These are phyloP conservation scores for Byssochlamys sp. DNA, from an alignment of 2,329 filamentous ascomycete species.

Conservation along the genomic window DNA sequence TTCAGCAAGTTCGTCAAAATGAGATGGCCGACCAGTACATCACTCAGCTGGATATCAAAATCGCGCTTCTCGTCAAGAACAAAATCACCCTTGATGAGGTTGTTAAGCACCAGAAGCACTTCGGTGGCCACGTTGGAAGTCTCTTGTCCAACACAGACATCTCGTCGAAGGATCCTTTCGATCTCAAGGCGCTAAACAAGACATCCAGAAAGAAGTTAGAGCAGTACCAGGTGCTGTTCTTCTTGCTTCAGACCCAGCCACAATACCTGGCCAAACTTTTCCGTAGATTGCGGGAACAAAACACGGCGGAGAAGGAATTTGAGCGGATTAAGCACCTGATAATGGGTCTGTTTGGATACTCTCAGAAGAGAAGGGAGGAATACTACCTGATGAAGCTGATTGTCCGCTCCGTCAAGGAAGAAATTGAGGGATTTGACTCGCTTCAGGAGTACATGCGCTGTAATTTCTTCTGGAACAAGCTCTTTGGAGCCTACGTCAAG, in stretches of 20 bases:
- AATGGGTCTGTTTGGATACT: constrained; percentile 94
- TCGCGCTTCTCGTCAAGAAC: constrained; percentile 95
- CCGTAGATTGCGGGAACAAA: constrained; percentile 69
- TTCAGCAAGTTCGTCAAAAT: constrained; percentile 93
- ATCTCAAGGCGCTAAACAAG: constrained; percentile 95
- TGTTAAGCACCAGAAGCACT: constrained; percentile 91
- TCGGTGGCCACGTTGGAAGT: constrained; percentile 76
- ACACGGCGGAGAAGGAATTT: constrained; percentile 79
- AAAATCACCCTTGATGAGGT: constrained; percentile 98
- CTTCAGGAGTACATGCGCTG: constrained; percentile 80
- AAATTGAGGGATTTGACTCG: constrained; percentile 62
- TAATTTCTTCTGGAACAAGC: constrained; percentile 85
- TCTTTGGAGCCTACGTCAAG: constrained; percentile 77
- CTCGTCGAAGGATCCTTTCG: constrained; percentile 80
- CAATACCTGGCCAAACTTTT: constrained; percentile 88
- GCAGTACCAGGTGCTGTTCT: constrained; percentile 94
- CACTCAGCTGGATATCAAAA: constrained; percentile 96
- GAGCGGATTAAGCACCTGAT: constrained; percentile 87
- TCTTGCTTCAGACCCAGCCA: constrained; percentile 90
- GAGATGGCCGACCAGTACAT: constrained; percentile 97
- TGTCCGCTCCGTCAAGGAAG: constrained; percentile 70
- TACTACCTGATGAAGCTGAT: constrained; percentile 92
- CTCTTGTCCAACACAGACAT: constrained; percentile 83
- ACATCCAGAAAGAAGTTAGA: constrained; percentile 90
- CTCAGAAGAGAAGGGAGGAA: constrained; percentile 90